phyloP scores from a whole-genome alignment of 1,139 yeast species.

The Suhomyces bolitotheri region DNA sequence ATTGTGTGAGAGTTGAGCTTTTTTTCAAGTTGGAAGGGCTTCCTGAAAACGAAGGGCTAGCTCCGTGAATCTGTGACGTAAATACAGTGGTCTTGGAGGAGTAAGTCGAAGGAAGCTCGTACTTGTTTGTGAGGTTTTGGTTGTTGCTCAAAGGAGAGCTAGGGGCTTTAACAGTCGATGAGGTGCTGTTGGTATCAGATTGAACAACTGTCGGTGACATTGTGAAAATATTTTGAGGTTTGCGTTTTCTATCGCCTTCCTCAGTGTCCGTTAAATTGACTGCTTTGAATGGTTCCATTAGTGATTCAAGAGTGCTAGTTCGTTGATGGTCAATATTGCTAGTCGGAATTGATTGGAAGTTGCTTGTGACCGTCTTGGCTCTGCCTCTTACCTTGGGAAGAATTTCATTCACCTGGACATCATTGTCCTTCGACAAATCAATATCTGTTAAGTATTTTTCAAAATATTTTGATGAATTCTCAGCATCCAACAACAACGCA shows the following conservation, averaged over 20 bases:
- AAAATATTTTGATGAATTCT: conserved; percentile 44
- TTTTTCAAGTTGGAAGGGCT: conserved; percentile 21
- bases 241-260: conserved; percentile 9
- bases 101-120: conserved; percentile 18
- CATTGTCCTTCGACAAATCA: conserved; percentile 10
- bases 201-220: conserved; percentile 21
- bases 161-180: conserved; percentile 17
- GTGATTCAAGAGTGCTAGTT: conserved; percentile 18
- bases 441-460: conserved; percentile 35
- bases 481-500: conserved; percentile 52
- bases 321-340: conserved; percentile 15
- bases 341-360: conserved; percentile 17
- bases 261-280: conserved; percentile 14
- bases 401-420: background rate
- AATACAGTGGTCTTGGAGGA: conserved; percentile 17
- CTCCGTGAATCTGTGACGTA: conserved; percentile 11
- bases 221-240: conserved; percentile 22
- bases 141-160: conserved; percentile 32
- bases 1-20: conserved; percentile 34
- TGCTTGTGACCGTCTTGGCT: conserved; percentile 10
- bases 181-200: conserved; percentile 17
- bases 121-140: conserved; percentile 29
- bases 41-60: conserved; percentile 12
- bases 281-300: conserved; percentile 19
- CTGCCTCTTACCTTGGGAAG: conserved; percentile 1